Base-by-base conservation (phyloP, 306 rosid species). In the Arachis stenosperma region DNA sequence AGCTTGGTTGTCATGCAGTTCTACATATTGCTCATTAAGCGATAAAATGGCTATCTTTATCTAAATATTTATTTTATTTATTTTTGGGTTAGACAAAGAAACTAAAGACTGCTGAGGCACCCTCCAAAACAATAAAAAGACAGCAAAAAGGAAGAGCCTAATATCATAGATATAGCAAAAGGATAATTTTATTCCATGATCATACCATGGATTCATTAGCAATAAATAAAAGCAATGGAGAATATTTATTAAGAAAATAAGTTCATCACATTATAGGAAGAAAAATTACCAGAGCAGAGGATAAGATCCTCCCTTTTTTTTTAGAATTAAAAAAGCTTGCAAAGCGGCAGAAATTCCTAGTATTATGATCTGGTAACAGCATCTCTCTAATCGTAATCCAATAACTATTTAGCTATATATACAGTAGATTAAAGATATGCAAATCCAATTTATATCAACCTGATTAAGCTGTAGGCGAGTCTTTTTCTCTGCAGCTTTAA, bases 401-500 rank as follows among this genome's bases (percentile, higher is more conserved):
- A 41, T 70, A 50, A 42, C 30, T 17, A 78, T 4, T n/a, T 15
- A 65, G 78, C 78, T 75, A 72, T 64, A 69, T 71, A 70, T 58
- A 61, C n/a, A 6, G 44, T 46, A 42, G 17, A 71, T 47, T 54
- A 50, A 71, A 65, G 62, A 71, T 27, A 37, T 14, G 57, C 30
- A 67, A 66, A 75, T 62, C 56, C 61, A 67, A 72, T 14, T 46
- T 63, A 65, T 82, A 76, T 52, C 72, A 75, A 94, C 99, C 95
- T 94, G 97, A 59, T 81, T 82, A 67, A 94, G 91, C 84, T 94
- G 99, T 51, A 78, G 90, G 73, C 95, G 96, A 79, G 96, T 94
- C 90, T 94, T 94, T 86, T 81, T 88, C 85, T 94, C 99, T 6
- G 97, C 96, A 75, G 99, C 97, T 83, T 94, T 94, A 78, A 94